Conservation (phyloP, 2,329 filamentous ascomycete species). For the Alternaria hordeiaustralica region DNA sequence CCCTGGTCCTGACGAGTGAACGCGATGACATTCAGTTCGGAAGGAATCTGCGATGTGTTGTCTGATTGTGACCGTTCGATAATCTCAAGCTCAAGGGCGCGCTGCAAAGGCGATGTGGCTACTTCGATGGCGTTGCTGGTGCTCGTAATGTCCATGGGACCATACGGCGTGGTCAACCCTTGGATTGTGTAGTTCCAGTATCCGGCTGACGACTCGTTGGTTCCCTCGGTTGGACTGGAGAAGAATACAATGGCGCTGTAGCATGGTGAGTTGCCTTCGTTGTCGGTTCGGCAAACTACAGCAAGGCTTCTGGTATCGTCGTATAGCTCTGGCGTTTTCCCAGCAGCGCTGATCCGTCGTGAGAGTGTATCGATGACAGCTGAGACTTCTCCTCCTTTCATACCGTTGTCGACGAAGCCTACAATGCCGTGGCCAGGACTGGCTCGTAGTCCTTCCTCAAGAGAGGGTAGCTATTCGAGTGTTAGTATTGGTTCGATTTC, state of each 20-base stretch:
- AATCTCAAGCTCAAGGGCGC: slow-evolving; percentile 54
- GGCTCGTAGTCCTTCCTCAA: neutral
- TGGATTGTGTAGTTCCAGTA: slow-evolving; percentile 88
- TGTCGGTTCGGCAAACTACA: slow-evolving; percentile 64
- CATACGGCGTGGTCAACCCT: slow-evolving; percentile 73
- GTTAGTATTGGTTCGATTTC: neutral
- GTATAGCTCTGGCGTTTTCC: slow-evolving; percentile 63
- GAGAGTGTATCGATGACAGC: slow-evolving; percentile 71
- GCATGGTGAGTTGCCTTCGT: slow-evolving; percentile 70
- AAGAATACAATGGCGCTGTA: slow-evolving; percentile 77
- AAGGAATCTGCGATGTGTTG: neutral
- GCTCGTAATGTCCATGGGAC: slow-evolving; percentile 68
- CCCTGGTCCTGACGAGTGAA: neutral
- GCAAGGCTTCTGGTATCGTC: slow-evolving; percentile 64
- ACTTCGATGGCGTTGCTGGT: slow-evolving; percentile 76
- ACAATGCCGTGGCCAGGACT: slow-evolving; percentile 68
- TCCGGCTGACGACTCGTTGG: slow-evolving; percentile 48
- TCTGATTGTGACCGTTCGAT: neutral
- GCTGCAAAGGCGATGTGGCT: slow-evolving; percentile 81
- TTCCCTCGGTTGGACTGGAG: slow-evolving; percentile 75
- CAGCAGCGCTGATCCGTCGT: slow-evolving; percentile 61
- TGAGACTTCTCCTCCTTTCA: slow-evolving; percentile 72
- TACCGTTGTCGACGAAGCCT: slow-evolving; percentile 78
- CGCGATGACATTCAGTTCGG: neutral
- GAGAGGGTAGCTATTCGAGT: neutral